Base-by-base conservation (phyloP, 441 rosid species). In the Breynia disticha region DNA sequence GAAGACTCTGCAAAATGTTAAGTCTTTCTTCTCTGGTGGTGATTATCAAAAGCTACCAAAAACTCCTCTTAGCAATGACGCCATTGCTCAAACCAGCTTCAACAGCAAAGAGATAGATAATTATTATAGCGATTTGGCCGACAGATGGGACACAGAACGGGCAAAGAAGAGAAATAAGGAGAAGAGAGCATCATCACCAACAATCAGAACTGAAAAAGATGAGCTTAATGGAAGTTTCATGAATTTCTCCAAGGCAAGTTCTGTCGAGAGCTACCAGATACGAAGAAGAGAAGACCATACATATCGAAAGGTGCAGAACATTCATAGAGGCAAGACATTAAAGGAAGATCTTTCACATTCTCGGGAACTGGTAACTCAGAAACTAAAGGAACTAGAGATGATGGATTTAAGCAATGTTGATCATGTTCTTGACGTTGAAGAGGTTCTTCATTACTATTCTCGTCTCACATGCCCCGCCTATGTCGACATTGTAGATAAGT, bases 391-490 rank as follows among this genome's bases (percentile, higher is more conserved):
- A 62, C 62, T 90, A 48, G 88, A 82, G 77, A 78, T 54, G 80
- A 71, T 83, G 71, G 88, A 75, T 65, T 18, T 66, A 57, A 71
- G 71, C 47, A 73, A 87, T 55, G 75, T 83, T 38, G 86, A 82
- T 56, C 90, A 83, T 59, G 73, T 76, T 35, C 65, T 79, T 14
- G 96, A 87, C 73, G 60, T 90, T 5, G 82, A 83, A 69, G 90
- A 90, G 72, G 70, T 85, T 56, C 70, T 80, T 2, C 79, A 83
- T 61, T 87, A 83, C 67, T 87, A 90, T 71, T 85, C 98, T 37
- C 79, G 90, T 19, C 80, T 90, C 15, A 80, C 79, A 9, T 83
- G 82, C 19, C 78, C 86, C 41, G 77, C 79, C 41, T 87, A 83
- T 74, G 41, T 75, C 19, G 93, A 82, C 45, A 80, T 90, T 45